Percentiles rank a stretch among this genome's conserved stretches.
phyloP scores from a whole-genome alignment of 768 basidiomycete species.

The Leccinum imitatum region DNA sequence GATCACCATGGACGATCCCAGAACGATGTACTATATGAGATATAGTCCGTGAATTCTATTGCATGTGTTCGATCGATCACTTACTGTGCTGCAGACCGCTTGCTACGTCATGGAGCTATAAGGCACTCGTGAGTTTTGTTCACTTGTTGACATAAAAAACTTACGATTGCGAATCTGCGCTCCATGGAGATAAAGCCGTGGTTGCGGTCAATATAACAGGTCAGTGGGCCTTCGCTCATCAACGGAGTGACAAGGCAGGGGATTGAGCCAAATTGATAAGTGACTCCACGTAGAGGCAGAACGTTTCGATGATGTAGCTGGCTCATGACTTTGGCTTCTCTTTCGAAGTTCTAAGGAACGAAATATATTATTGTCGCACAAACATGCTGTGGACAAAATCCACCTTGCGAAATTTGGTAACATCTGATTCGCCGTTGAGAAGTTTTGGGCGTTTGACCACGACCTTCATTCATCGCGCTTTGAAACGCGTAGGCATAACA shows the following conservation, averaged over 20 bases:
- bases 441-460: slow-evolving; percentile 12
- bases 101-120: slow-evolving; percentile 11
- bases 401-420: slow-evolving; percentile 9
- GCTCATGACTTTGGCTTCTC: slow-evolving; percentile 5
- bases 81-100: slow-evolving; percentile 15
- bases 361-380: not conserved
- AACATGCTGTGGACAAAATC: not conserved
- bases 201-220: slow-evolving; percentile 3
- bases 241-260: slow-evolving; percentile 16
- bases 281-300: slow-evolving; percentile 13
- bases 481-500: not conserved
- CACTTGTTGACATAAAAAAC: not conserved
- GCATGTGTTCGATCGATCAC: not conserved
- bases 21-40: slow-evolving; percentile 8
- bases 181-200: slow-evolving; percentile 2
- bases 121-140: not conserved
- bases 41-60: not conserved
- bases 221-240: slow-evolving; percentile 13
- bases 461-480: slow-evolving; percentile 4
- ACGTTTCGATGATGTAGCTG: slow-evolving; percentile 10
- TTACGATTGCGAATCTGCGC: slow-evolving; percentile 5
- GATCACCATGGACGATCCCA: slow-evolving; percentile 15
- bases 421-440: not conserved
- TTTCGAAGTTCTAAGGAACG: slow-evolving; percentile 8
- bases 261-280: slow-evolving; percentile 9